phyloP scores from a whole-genome alignment of 768 basidiomycete species.

The Cyathus striatus region DNA sequence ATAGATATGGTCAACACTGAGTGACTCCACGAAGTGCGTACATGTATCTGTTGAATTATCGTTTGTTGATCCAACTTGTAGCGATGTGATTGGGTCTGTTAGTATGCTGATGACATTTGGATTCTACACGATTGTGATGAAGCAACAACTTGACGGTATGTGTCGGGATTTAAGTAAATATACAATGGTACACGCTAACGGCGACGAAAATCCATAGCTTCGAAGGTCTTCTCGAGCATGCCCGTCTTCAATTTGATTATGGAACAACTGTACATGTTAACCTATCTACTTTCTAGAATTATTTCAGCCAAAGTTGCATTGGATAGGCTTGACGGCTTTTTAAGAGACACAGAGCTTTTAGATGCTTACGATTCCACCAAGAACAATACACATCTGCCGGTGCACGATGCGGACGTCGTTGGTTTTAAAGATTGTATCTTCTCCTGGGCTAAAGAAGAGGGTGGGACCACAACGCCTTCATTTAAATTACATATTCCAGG shows the following conservation, averaged over 20 bases:
- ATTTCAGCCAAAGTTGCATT: constrained; percentile 56
- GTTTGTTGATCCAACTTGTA: constrained; percentile 19
- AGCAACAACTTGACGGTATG: constrained; percentile 10
- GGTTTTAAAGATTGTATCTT: constrained; percentile 53
- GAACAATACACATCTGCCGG: no score
- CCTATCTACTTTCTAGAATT: constrained; percentile 17
- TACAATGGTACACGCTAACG: constrained; percentile 15
- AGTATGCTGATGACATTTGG: constrained; percentile 59
- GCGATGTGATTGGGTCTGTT: constrained; percentile 49
- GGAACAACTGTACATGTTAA: constrained; percentile 33
- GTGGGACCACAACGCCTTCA: constrained; percentile 29
- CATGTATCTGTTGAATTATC: not conserved
- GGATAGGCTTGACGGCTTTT: constrained; percentile 39
- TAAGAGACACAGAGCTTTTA: constrained; percentile 35
- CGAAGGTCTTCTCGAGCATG: constrained; percentile 17
- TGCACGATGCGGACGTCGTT: constrained; percentile 26
- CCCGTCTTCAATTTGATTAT: constrained; percentile 58
- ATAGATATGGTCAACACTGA: not conserved
- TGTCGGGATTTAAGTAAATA: not conserved
- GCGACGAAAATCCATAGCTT: not conserved
- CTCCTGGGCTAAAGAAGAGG: constrained; percentile 41
- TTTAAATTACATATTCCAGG: constrained; percentile 50
- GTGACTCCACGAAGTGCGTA: not conserved
- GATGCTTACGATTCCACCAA: constrained; percentile 16
- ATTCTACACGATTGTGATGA: constrained; percentile 39